phyloP scores from a whole-genome alignment of 2,329 filamentous ascomycete species.

The Aspergillus ustus region DNA sequence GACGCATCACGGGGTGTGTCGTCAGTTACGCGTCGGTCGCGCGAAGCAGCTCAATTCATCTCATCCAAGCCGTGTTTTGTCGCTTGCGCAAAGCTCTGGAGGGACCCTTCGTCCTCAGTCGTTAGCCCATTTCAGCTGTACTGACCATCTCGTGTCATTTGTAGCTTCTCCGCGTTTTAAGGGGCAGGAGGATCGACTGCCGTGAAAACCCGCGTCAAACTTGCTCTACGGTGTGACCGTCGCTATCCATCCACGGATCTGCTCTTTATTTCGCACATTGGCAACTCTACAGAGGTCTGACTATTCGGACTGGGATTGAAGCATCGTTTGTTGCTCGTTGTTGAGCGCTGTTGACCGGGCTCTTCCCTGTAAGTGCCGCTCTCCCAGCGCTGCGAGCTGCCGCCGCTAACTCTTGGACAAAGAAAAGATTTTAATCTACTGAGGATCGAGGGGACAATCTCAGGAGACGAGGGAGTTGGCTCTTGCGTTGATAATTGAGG shows the following conservation, averaged over 20 bases:
- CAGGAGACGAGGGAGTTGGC: neutral
- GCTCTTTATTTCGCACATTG: neutral
- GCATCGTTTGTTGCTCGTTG: neutral
- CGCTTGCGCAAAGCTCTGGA: neutral
- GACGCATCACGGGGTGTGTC: neutral
- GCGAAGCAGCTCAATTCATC: neutral
- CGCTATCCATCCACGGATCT: neutral
- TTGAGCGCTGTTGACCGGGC: conserved; percentile 4
- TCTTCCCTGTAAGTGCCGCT: conserved; percentile 6
- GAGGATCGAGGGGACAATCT: neutral
- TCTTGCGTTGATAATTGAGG: conserved; percentile 10
- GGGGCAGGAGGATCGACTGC: conserved; percentile 12
- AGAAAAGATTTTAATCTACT: conserved; percentile 10
- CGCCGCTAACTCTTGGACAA: conserved; percentile 3
- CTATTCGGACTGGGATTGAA: neutral
- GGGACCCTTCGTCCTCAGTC: neutral
- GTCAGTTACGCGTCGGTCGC: conserved; percentile 3
- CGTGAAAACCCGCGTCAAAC: conserved; percentile 14
- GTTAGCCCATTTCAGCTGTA: neutral
- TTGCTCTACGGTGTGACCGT: conserved; percentile 6
- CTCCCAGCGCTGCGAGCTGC: neutral
- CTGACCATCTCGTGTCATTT: neutral
- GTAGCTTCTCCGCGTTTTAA: conserved; percentile 19
- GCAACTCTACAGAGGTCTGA: neutral
- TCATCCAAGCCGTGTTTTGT: neutral